Conservation (phyloP, 2,329 filamentous ascomycete genomes). For the Xylaria arbuscula region DNA sequence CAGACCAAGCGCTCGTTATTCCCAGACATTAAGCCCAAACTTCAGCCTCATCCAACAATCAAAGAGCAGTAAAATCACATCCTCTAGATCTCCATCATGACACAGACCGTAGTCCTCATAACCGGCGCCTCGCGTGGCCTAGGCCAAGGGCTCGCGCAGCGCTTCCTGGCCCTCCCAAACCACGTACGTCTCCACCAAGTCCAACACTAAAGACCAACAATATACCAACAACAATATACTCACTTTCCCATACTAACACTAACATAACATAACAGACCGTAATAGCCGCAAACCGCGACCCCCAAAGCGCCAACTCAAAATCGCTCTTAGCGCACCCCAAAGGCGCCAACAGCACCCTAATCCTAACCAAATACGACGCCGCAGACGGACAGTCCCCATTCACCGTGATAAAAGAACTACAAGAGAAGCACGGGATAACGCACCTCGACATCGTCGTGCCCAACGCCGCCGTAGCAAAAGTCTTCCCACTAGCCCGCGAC, state of each 20-base stretch:
- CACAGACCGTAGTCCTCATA: slow-evolving; percentile 49
- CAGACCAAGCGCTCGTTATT: background rate
- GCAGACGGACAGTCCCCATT: slow-evolving; percentile 50
- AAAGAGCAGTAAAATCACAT: background rate
- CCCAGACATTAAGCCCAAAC: background rate
- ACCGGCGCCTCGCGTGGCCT: slow-evolving; percentile 56
- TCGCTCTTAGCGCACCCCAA: slow-evolving; percentile 52
- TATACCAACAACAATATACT: background rate
- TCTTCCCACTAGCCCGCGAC: slow-evolving; percentile 49
- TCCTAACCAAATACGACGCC: slow-evolving; percentile 58
- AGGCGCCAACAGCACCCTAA: slow-evolving; percentile 51
- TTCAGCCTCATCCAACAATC: background rate
- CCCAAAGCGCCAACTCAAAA: slow-evolving; percentile 41
- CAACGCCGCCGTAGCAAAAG: slow-evolving; percentile 59
- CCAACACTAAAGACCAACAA: no score
- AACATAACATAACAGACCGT: slow-evolving; percentile 50
- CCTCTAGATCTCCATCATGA: slow-evolving; percentile 11
- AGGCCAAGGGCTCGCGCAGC: slow-evolving; percentile 51
- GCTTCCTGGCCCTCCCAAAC: slow-evolving; percentile 63
- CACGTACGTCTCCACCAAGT: slow-evolving; percentile 51
- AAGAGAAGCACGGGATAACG: slow-evolving; percentile 51
- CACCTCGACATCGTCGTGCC: slow-evolving; percentile 63
- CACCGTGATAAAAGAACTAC: slow-evolving; percentile 50
- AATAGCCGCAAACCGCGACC: slow-evolving; percentile 55
- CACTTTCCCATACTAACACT: background rate